Base-by-base conservation (phyloP, 2,329 filamentous ascomycete genomes). In the Stemphylium beticola region DNA sequence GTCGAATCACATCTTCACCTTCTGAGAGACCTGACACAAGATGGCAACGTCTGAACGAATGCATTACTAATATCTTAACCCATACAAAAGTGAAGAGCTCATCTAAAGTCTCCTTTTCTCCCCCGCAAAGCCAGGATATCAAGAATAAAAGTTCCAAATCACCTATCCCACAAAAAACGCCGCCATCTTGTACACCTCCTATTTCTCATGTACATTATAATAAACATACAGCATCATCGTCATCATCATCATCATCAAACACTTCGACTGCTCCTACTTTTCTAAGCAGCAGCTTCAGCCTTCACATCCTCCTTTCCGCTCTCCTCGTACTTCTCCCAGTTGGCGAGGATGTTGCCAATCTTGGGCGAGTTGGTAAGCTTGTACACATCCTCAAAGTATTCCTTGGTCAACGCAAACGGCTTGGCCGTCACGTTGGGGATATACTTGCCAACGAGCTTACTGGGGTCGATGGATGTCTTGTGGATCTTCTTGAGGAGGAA, bases 401-500 rank as follows among this genome's bases (percentile, higher is more conserved):
- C 95, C 84, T 93, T 96, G 50, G 92, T 96, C 64, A 99, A 83
- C 76, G 92, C 92, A 75, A 99, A 99, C 14, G 95, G 95, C 79
- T 88, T 88, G 54, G 95, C 95, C 51, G 95, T 99, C 65, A 99
- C 96, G 78, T 99, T 99, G 67, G 95, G 95, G 65, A 99, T 98
- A 81, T 99, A 99, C 81, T 99, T 99, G 71, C 95, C 95, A 65
- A 99, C 85, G 71, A 99, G 81, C 84, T 98, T 98, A 76, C 91
- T 90, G 4, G 95, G 95, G 76, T 99, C 95, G 76, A 99, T 98
- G 49, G 91, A 96, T 20, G 93, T 97, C 87, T 96, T 96, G 85
- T 98, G 92, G 81, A 99, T 98, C 86, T 99, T 99, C 90, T 98
- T 99, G 68, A 98, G 88, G 74, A 99, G 79, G 86, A 99, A 99